A percentile compares a stretch with the other conserved stretches of the same genome.
phyloP scores from a whole-genome alignment of 176 grass and related monocot genomes.

The Guadua angustifolia region DNA sequence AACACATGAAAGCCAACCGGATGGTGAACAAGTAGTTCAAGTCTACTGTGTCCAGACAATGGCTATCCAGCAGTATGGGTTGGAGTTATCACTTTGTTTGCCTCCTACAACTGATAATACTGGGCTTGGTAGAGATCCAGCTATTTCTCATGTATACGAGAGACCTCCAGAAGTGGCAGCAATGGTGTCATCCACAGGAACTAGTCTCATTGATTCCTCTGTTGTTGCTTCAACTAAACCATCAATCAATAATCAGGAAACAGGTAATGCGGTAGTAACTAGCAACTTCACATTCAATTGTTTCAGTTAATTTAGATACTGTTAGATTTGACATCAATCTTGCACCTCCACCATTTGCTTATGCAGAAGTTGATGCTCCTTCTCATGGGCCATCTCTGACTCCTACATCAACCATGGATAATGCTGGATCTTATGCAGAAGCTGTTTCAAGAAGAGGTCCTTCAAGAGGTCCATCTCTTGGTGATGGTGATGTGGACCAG shows the following conservation, averaged over 20 bases:
- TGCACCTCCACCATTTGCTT: slow-evolving; percentile 45
- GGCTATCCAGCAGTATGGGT: slow-evolving; percentile 93
- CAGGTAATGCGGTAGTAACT: slow-evolving; percentile 44
- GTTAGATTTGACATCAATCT: slow-evolving; percentile 46
- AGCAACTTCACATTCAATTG: slow-evolving; percentile 29
- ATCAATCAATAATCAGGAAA: slow-evolving; percentile 31
- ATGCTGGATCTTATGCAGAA: slow-evolving; percentile 48
- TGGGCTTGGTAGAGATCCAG: slow-evolving; percentile 57
- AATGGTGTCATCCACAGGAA: slow-evolving; percentile 41
- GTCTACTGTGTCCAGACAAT: slow-evolving; percentile 96
- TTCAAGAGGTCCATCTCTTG: slow-evolving; percentile 55
- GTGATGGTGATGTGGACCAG: slow-evolving; percentile 53
- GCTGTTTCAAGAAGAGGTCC: slow-evolving; percentile 50
- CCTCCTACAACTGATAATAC: slow-evolving; percentile 58
- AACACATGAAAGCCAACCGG: slow-evolving; percentile 57
- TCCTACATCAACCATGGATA: slow-evolving; percentile 52
- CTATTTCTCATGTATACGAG: slow-evolving; percentile 53
- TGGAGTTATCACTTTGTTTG: slow-evolving; percentile 85
- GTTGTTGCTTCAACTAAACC: slow-evolving; percentile 42
- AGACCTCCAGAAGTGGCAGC: slow-evolving; percentile 42
- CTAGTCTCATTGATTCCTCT: slow-evolving; percentile 25
- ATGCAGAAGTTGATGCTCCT: slow-evolving; percentile 55
- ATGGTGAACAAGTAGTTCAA: slow-evolving; percentile 83
- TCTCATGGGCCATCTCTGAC: slow-evolving; percentile 34
- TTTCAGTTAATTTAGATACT: slow-evolving; percentile 40